A percentile compares a stretch with the other conserved stretches of the same genome.
Conservation (phyloP, 176 grass and related monocot species). For the Tillandsia leiboldiana region DNA sequence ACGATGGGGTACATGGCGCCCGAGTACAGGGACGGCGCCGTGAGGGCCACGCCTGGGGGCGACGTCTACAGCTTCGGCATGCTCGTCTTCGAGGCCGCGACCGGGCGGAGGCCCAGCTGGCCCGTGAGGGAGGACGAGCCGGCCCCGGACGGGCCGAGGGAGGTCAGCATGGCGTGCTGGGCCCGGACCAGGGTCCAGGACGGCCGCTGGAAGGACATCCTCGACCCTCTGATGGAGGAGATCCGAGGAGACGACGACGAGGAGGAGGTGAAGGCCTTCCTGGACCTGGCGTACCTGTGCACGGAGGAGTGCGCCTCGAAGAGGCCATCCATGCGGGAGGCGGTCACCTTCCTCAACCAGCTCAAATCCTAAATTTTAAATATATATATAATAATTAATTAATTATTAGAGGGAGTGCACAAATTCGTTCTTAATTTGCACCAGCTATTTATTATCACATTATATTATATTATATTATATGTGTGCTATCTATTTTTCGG, state of each 20-base stretch:
- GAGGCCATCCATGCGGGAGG: slow-evolving; percentile 45
- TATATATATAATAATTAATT: too few relatives aligned
- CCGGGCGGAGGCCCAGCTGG: slow-evolving; percentile 50
- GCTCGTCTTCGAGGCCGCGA: slow-evolving; percentile 50
- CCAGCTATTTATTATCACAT: too few relatives aligned
- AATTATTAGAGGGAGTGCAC: too few relatives aligned
- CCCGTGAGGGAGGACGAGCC: slow-evolving; percentile 17
- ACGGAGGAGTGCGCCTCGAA: slow-evolving; percentile 6
- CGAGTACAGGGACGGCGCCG: slow-evolving; percentile 35
- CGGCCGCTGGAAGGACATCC: slow-evolving; percentile 15
- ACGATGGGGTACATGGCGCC: slow-evolving; percentile 88
- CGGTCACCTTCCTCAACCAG: slow-evolving; percentile 22
- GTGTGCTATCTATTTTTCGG: too few relatives aligned
- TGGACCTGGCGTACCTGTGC: slow-evolving; percentile 37
- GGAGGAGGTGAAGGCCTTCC: slow-evolving; percentile 23
- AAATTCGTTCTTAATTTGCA: too few relatives aligned
- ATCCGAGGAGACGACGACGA: not conserved
- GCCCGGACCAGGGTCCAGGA: slow-evolving; percentile 31
- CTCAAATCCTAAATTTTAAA: not conserved
- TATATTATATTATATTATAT: too few relatives aligned
- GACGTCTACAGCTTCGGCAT: slow-evolving; percentile 87
- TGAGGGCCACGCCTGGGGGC: slow-evolving; percentile 27
- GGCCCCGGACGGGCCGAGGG: not conserved
- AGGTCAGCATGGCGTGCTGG: slow-evolving; percentile 45
- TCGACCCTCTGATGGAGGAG: slow-evolving; percentile 31